Evolutionary conservation across 169 alveolate species (phyloP), one percentile per base, ranked within the genome.

Genomic region (Cyclospora cayetanensis): DNA sequence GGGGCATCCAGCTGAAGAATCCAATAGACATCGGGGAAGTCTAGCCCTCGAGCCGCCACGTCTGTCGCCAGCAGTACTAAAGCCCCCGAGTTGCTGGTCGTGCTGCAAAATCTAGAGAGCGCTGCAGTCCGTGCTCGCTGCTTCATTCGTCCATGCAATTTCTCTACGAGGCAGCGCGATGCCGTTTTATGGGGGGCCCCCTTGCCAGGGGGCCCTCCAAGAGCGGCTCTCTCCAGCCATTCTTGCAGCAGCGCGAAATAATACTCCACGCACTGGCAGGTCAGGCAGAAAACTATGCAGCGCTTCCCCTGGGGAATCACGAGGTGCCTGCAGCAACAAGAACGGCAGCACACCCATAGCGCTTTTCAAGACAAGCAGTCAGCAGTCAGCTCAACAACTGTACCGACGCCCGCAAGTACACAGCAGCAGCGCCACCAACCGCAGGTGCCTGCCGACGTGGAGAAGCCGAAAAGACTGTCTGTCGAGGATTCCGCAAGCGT

Each of bases 21-120:
- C 88, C 98, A 96, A 91, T 98, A 99, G 9, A 99, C 99, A 63
- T 96, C 95, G 18, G 99, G 99, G 76, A 99, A 97, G 94, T 99
- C 99, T 18, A 99, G 93, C 11, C 99, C 99, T 77, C 99, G 95
- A 53, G 99, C 98, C 0, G 99, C 99, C 0, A 99, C 99, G 93
- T 99, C 99, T 20, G 99, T 99, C 11, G 99, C 99, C 29, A 99
- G 97, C 93, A 99, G 96, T 31, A 98, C 96, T n/a, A n/a, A n/a
- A 72, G 95, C 96, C 50, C 55, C 60, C 50, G 70, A 39, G 34
- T 43, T 7, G 68, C 91, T 29, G 82, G 65, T 18, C 72, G 39
- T 37, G 70, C 9, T 11, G 91, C 79, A 18, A 7, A 91, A 82
- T n/a, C 43, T 41, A 25, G 42, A 29, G 66, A 55, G 72, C 29